phyloP scores from a whole-genome alignment of 2,329 filamentous ascomycete genomes.

The Fonsecaea multimorphosa region DNA sequence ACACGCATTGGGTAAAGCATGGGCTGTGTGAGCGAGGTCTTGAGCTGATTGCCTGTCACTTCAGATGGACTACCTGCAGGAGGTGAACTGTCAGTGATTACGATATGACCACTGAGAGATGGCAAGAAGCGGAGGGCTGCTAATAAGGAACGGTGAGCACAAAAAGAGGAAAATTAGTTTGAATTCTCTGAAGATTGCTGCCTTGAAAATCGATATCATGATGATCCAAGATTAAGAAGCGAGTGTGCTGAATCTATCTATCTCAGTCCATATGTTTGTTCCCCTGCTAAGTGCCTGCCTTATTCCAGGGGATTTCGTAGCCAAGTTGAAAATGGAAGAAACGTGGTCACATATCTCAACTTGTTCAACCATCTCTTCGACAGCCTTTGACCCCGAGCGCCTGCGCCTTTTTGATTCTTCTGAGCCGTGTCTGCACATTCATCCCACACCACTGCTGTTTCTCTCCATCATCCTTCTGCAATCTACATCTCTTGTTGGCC shows the following conservation, averaged over 20 bases:
- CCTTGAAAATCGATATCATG: neutral
- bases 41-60: neutral
- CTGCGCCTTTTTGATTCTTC: too few species aligned
- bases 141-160: neutral
- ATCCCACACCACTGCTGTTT: too few species aligned
- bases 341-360: neutral
- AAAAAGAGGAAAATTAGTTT: neutral
- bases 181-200: neutral
- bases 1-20: neutral
- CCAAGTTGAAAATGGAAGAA: neutral
- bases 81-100: neutral
- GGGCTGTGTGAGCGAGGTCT: neutral
- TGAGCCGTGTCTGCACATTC: too few species aligned
- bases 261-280: neutral
- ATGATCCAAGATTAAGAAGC: neutral
- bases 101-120: neutral
- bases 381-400: neutral
- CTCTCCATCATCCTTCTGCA: neutral
- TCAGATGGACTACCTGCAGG: neutral
- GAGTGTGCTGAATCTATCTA: neutral
- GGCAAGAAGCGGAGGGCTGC: neutral
- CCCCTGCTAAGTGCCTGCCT: too few species aligned
- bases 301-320: neutral
- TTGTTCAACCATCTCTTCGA: neutral
- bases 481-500: too few species aligned